These are phyloP conservation scores for Gliomastix tumulicola DNA, from an alignment of 2,329 filamentous ascomycete genomes.

Conservation along the genomic window DNA sequence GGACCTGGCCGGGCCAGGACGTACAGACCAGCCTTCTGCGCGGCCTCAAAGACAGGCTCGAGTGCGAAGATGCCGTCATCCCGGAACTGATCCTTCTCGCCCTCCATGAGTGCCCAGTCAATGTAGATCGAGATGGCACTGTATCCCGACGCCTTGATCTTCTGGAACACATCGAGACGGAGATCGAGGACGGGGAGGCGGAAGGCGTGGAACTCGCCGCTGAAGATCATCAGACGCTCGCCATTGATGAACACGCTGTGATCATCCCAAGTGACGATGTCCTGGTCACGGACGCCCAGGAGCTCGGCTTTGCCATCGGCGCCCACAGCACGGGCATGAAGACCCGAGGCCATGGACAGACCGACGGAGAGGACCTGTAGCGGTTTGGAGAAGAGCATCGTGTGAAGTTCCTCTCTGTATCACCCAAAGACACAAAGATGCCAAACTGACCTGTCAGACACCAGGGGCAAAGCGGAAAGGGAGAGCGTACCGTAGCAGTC, in stretches of 20 bases:
- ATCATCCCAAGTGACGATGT: conserved; percentile 61
- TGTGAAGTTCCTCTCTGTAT: neutral
- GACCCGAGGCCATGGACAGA: conserved; percentile 2
- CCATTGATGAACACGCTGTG: conserved; percentile 64
- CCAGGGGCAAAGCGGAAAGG: no score
- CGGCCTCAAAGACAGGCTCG: conserved; percentile 71
- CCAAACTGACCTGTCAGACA: no score
- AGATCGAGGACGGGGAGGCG: conserved; percentile 37
- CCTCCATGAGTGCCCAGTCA: conserved; percentile 73
- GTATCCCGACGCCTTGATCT: conserved; percentile 75
- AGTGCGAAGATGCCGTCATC: conserved; percentile 67
- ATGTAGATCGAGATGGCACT: conserved; percentile 75
- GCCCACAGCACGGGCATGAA: neutral
- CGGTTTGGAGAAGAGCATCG: conserved; percentile 6
- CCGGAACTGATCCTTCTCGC: conserved; percentile 60
- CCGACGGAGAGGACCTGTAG: conserved; percentile 4
- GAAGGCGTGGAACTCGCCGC: conserved; percentile 68
- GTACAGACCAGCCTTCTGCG: conserved; percentile 66
- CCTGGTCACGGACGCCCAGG: conserved; percentile 3
- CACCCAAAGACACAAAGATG: no score
- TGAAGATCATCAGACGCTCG: conserved; percentile 64
- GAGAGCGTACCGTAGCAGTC: no score
- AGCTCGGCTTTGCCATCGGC: neutral
- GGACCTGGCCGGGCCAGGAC: conserved; percentile 65
- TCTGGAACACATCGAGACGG: conserved; percentile 70